Percentiles rank a stretch among this genome's conserved stretches.
Conservation (phyloP, 1,139 yeast species). For the Diutina neorugosa region DNA sequence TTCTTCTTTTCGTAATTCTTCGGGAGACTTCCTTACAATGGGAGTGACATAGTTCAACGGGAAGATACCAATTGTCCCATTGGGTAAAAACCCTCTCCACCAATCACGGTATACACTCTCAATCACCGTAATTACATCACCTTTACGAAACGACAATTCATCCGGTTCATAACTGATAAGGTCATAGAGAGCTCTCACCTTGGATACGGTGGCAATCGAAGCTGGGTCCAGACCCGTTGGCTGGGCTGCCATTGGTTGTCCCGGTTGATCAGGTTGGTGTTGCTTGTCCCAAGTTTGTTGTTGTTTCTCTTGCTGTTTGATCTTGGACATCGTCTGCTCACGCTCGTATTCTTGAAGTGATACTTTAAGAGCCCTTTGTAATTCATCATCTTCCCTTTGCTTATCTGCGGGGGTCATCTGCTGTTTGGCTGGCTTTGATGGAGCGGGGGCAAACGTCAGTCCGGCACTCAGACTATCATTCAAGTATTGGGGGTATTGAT, state of each 20-base stretch:
- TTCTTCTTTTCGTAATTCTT: conserved; percentile 22
- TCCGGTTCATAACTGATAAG: conserved; percentile 59
- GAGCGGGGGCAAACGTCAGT: conserved; percentile 13
- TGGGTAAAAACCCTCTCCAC: conserved; percentile 80
- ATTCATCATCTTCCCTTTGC: conserved; percentile 63
- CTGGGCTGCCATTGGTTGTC: not conserved
- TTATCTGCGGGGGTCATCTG: conserved; percentile 37
- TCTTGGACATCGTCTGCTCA: conserved; percentile 18
- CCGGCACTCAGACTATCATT: conserved; percentile 7
- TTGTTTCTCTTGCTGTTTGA: not conserved
- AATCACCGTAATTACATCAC: conserved; percentile 71
- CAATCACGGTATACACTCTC: conserved; percentile 88
- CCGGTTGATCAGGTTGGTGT: not conserved
- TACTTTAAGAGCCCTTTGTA: conserved; percentile 64
- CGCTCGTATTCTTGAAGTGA: conserved; percentile 59
- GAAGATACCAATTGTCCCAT: conserved; percentile 79
- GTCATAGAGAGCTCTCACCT: conserved; percentile 81
- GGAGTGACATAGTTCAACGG: conserved; percentile 89
- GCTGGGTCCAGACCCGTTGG: not conserved
- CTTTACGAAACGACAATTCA: conserved; percentile 60
- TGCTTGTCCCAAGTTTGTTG: not conserved
- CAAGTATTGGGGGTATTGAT: conserved; percentile 33
- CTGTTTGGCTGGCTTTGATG: conserved; percentile 52
- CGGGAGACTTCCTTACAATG: conserved; percentile 51
- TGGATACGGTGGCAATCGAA: conserved; percentile 20